Evolutionary conservation across 2,329 filamentous ascomycete genomes (phyloP), one percentile per base, ranked within the genome.

Genomic region (Cladosporium sp.): DNA sequence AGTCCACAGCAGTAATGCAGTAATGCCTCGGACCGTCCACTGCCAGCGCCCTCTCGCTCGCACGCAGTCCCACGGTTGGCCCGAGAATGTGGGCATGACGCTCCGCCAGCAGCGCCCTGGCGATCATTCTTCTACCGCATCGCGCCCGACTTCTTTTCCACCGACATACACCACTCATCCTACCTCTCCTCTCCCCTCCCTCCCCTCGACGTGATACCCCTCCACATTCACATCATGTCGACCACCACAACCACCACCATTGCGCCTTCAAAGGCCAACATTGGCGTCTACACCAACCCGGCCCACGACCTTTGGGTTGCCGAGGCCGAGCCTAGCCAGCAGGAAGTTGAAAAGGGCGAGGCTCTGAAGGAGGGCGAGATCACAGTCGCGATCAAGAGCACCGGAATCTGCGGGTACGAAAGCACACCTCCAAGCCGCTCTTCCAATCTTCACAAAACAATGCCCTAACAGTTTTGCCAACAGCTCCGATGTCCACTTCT

Each of bases 401-500:
- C 92, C 7, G 93, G 93, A 53, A 97, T 97, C 65, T 97, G 93
- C 77, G 92, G 92, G 82, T 93, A 77, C 66, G 10, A 38, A 38
- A 18, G 16, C 35, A 35, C 34, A n/a, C n/a, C 9, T 9, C 10
- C 4, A 9, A n/a, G 34, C 9, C 34, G 10, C 34, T 9, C 34
- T 11, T 8, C 9, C 14, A 5, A 35, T n/a, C 34, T 35, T 35
- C n/a, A 3, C 14, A 53, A 40, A 51, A n/a, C n/a, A 52, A 37
- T 46, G 3, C n/a, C n/a, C 14, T 43, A 37, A 43, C 48, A 34
- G 9, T 3, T 10, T 6, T 6, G 14, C 11, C 14, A 18, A 16
- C 63, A 92, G 88, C 54, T 95, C 89, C 56, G 91, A 96, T 71
- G 85, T 97, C 53, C 92, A 97, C 74, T 97, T 97, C 77, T 97